A percentile compares a stretch with the other conserved stretches of the same genome.
phyloP scores from a whole-genome alignment of 768 basidiomycete genomes.

The Mycena haematopus region DNA sequence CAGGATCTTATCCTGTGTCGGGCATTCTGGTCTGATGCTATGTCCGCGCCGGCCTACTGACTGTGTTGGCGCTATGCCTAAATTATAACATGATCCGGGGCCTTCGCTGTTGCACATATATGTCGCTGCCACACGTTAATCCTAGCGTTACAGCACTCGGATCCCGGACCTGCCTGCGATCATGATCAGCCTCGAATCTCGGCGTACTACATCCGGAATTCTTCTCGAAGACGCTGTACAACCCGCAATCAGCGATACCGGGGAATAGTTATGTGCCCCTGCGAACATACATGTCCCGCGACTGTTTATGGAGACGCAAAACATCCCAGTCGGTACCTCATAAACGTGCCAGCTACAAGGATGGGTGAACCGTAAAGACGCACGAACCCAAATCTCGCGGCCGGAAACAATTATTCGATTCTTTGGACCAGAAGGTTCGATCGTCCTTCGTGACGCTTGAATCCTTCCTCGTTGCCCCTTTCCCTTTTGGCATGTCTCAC shows the following conservation, averaged over 20 bases:
- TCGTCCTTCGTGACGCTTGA: neutral
- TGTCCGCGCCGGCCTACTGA: neutral
- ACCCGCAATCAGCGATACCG: slow-evolving; percentile 16
- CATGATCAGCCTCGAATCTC: neutral
- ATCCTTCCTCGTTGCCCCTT: neutral
- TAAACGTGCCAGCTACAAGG: too few relatives aligned
- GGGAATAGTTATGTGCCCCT: slow-evolving; percentile 1
- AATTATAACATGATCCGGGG: slow-evolving; percentile 6
- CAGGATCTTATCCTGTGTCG: neutral
- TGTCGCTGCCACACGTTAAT: slow-evolving; percentile 7
- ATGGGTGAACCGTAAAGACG: neutral
- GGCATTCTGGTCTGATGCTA: neutral
- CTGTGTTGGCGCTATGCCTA: too few relatives aligned
- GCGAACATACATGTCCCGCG: neutral
- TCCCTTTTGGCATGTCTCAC: neutral
- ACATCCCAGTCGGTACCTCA: neutral
- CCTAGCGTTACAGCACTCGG: slow-evolving; percentile 7
- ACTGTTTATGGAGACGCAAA: neutral
- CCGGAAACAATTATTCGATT: neutral
- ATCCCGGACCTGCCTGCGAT: slow-evolving; percentile 3
- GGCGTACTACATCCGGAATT: neutral
- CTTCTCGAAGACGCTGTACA: neutral
- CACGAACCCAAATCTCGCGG: neutral
- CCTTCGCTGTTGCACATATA: neutral
- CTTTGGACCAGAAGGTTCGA: neutral